Base-by-base conservation (phyloP, 208 protist species). In the Balamuthia mandrillaris region DNA sequence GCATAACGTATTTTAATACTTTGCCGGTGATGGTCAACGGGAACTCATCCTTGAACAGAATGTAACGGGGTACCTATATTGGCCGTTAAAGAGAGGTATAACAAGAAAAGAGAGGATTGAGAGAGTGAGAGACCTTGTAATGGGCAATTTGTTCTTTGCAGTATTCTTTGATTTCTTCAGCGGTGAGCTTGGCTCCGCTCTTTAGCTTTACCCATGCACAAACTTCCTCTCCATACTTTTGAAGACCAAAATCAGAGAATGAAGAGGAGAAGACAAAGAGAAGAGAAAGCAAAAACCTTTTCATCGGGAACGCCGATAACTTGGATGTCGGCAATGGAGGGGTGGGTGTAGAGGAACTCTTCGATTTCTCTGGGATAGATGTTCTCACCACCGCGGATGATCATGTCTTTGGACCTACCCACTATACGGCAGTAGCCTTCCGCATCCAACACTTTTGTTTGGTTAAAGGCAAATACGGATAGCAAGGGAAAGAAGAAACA, bases 361-460 rank as follows among this genome's bases (percentile, higher is more conserved):
- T 94, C 92, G 16, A 94, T 85, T 61, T 94, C 91, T 7, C 84
- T 14, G 27, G 92, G 92, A 37, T 81, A 92, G 35, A 94, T 91
- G 70, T 94, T 94, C 66, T 94, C 92, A 0, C 91, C 92, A 49
- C 92, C 92, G 21, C 92, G 47, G 39, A 94, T 94, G 45, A 94
- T 91, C 45, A 94, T 88, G 56, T 94, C 92, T 86, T 93, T 93
- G 42, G 41, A 77, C 44, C 90, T 74, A 12, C 92, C 92, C 31
- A 92, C 88, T 47, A 94, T 91, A 14, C 54, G 49, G 39, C 42
- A 74, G 81, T 91, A 94, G 7, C 92, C 91, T 9, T 92, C 41
- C 10, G 86, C 56, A 63, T 93, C 88, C 1, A 94, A 86, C 29
- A 84, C 75, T 83, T 27, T 81, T 3, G n/a, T n/a, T 51, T 81